Percentiles rank a stretch among this genome's conserved stretches.
Conservation (phyloP, 139 green algal genomes). For the Picochlorum sp. region DNA sequence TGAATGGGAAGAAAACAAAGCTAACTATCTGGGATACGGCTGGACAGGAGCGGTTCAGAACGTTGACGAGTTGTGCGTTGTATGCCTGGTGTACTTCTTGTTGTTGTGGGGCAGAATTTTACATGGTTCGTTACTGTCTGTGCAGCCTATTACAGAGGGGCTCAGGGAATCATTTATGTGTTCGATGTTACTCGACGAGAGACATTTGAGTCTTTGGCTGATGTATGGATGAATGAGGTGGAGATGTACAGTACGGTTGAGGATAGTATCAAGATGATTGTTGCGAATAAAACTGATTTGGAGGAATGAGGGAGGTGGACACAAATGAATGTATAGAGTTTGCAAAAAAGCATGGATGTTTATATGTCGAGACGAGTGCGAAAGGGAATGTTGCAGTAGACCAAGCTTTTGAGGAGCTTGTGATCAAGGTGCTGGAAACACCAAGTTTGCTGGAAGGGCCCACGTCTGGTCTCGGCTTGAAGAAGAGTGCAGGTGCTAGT, state of each 20-base stretch:
- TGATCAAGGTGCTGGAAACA: slow-evolving; percentile 51
- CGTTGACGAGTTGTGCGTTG: slow-evolving; percentile 73
- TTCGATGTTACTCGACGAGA: slow-evolving; percentile 88
- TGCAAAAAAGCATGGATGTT: slow-evolving; percentile 64
- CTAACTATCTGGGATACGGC: slow-evolving; percentile 92
- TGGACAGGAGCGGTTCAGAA: slow-evolving; percentile 88
- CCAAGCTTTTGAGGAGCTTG: slow-evolving; percentile 83
- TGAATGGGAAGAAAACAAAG: slow-evolving; percentile 73
- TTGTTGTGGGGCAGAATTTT: background rate
- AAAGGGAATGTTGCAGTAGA: slow-evolving; percentile 73
- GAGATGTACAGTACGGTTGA: slow-evolving; percentile 90
- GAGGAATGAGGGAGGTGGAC: slow-evolving; percentile 58
- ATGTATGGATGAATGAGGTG: slow-evolving; percentile 89
- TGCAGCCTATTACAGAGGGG: slow-evolving; percentile 85
- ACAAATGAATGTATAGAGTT: slow-evolving; percentile 66
- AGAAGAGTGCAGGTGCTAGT: slow-evolving; percentile 10
- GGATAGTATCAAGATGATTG: slow-evolving; percentile 85
- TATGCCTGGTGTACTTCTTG: background rate
- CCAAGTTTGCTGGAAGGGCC: slow-evolving; percentile 27
- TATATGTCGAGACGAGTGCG: slow-evolving; percentile 89
- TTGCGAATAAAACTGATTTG: slow-evolving; percentile 93
- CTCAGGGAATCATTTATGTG: slow-evolving; percentile 75
- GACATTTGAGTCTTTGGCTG: slow-evolving; percentile 78
- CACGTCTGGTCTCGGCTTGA: slow-evolving; percentile 22
- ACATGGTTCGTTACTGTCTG: background rate